These are phyloP conservation scores for Phlebiopsis flavidoalba DNA, from an alignment of 768 basidiomycete species.

Conservation along the genomic window DNA sequence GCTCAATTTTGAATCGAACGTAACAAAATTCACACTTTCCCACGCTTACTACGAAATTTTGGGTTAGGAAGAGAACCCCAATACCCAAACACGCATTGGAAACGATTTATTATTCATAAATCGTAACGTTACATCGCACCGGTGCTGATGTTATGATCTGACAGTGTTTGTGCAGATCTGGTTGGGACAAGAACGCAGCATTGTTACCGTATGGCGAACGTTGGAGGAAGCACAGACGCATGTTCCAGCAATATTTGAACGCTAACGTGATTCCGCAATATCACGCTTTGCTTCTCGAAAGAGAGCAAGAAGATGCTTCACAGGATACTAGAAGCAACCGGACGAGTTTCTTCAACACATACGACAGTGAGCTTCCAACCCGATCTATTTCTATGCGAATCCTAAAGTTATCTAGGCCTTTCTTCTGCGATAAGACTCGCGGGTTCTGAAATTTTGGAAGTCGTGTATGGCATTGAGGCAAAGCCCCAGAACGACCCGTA, in stretches of 20 bases:
- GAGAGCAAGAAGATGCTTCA: not conserved
- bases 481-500: constrained; percentile 11
- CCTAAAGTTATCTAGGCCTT: too few relatives aligned
- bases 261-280: not conserved
- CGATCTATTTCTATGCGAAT: too few relatives aligned
- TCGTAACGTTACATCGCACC: too few relatives aligned
- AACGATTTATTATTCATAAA: too few relatives aligned
- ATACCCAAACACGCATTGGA: too few relatives aligned
- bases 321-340: not conserved
- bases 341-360: not conserved
- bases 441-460: constrained; percentile 9
- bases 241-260: constrained; percentile 8
- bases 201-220: not conserved
- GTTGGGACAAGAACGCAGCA: not conserved
- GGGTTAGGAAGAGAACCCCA: too few relatives aligned
- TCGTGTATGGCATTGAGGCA: constrained; percentile 15
- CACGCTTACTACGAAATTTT: too few relatives aligned
- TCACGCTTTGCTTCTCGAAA: not conserved
- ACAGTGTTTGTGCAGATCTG: not conserved
- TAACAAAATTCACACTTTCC: too few relatives aligned
- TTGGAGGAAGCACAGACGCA: constrained; percentile 4
- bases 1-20: too few relatives aligned
- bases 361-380: not conserved
- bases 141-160: too few relatives aligned
- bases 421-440: constrained; percentile 2